A percentile compares a stretch with the other conserved stretches of the same genome.
These are phyloP conservation scores for Grosmannia huntii DNA, from an alignment of 2,329 filamentous ascomycete species.

Conservation along the genomic window DNA sequence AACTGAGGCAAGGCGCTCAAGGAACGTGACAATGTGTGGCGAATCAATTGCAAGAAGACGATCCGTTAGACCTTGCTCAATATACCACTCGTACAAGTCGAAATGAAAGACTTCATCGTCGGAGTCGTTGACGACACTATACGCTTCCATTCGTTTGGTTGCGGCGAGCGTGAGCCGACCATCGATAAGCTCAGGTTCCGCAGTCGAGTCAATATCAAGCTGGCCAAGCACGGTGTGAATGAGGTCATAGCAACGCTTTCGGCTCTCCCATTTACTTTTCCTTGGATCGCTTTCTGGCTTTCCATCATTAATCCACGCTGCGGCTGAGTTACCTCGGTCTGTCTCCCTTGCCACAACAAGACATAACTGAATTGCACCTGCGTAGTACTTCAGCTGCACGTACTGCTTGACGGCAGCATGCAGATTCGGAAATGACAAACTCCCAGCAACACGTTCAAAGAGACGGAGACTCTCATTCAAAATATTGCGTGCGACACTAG, in stretches of 20 bases:
- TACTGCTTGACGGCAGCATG: conserved; percentile 69
- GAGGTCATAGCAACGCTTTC: conserved; percentile 74
- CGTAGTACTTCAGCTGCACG: conserved; percentile 73
- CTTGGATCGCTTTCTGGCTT: conserved; percentile 60
- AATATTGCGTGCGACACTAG: conserved; percentile 62
- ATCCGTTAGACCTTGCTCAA: conserved; percentile 71
- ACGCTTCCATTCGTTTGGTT: conserved; percentile 76
- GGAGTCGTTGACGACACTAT: conserved; percentile 77
- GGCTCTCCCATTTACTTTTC: conserved; percentile 50
- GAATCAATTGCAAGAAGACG: conserved; percentile 76
- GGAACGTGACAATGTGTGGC: conserved; percentile 73
- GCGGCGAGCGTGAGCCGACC: conserved; percentile 64
- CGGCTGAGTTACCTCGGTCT: conserved; percentile 75
- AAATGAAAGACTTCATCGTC: conserved; percentile 91
- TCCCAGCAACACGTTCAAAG: conserved; percentile 79
- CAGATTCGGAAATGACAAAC: conserved; percentile 68
- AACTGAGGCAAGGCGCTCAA: conserved; percentile 60
- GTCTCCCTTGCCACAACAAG: conserved; percentile 71
- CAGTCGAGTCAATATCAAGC: conserved; percentile 58
- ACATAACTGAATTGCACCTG: conserved; percentile 80
- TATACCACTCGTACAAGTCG: conserved; percentile 96
- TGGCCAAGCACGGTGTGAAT: conserved; percentile 69
- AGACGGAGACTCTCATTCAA: conserved; percentile 81
- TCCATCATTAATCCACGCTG: conserved; percentile 79
- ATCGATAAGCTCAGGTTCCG: conserved; percentile 62